Base-by-base conservation (phyloP, 257 asterid genomes). In the Solanum chaucha region DNA sequence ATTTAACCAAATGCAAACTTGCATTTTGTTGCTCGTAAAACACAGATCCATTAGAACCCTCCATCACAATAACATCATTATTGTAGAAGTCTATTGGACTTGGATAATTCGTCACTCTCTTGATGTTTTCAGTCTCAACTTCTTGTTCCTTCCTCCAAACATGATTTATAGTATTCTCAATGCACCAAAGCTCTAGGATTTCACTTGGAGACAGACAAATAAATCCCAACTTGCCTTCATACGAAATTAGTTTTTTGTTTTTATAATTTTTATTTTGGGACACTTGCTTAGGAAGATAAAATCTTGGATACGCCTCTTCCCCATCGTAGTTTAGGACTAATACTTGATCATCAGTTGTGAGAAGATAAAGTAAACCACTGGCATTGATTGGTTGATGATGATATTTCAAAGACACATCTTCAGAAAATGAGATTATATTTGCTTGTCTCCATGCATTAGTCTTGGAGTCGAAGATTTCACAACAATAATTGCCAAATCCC, bases 391-490 rank as follows among this genome's bases (percentile, higher is more conserved):
- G 34, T 22, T 30, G 28, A 11, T 13, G 14, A 0, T 9, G 24
- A 5, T 0, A 1, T 2, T 2, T 13, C 10, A 88, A 24, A 0
- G 1, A 0, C 4, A 61, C 90, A 0, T 8, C 28, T 4, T 6
- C 14, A 32, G 7, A 32, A 34, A 32, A 26, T 32, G 78, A 5
- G 20, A 87, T 1, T 4, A 70, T 20, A 8, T 75, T 24, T 17
- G 5, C 30, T 13, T 19, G n/a, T n/a, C 17, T 83, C 92, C 93
- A 91, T 7, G 5, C 26, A 92, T 38, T 38, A 38, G 41, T 38
- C 59, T 46, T 1, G 0, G 93, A 91, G 58, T 91, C 87, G 88
- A 32, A 90, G 28, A 89, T 61, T n/a, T 91, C 91, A 30, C 87
- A 32, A 1, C 40, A 1, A 32, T 71, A 71, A 71, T 68, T 68